Base-by-base conservation (phyloP, 345 rosid species). In the Combretum micranthum region DNA sequence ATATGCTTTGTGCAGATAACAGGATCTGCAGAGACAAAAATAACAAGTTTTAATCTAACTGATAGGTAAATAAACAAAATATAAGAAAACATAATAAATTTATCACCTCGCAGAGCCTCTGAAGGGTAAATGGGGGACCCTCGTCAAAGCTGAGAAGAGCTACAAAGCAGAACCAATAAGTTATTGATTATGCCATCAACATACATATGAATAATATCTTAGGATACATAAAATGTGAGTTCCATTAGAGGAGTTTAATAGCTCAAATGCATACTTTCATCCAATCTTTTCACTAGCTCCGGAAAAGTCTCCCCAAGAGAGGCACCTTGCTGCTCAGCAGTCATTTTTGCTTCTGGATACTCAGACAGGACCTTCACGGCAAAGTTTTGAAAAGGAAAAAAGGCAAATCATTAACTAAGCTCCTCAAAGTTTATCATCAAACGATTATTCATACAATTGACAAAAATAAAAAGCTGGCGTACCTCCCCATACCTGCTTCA, bases 401-500 rank as follows among this genome's bases (percentile, higher is more conserved):
- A 5, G 17, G 20, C 56, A 55, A 55, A 18, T 49, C 52, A 15
- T n/a, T n/a, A 21, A 15, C 3, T n/a, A 49, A 18, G 19, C 19
- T 15, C 52, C 17, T 3, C 8, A 49, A 49, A n/a, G 21, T n/a
- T 15, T n/a, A 1, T 21, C 9, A 21, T 10, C 21, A 18, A 49
- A n/a, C 8, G 52, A 49, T 15, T n/a, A 49, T 32, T 7, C 39
- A 32, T 32, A 7, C 39, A 39, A 10, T 19, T 12, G 21, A 6
- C 9, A 42, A 47, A 39, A 32, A 47, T 42, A 44, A 37, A 50
- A 46, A 13, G 43, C 69, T 52, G 66, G 75, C 91, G 65, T 85
- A 81, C 93, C 86, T 79, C 86, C 72, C 83, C 87, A 65, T 88
- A 93, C 99, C 99, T 86, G 91, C 90, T 89, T 93, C 86, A 93